Conservation (phyloP, 192 early-diverging fungal genomes). For the Linnemannia hyalina region DNA sequence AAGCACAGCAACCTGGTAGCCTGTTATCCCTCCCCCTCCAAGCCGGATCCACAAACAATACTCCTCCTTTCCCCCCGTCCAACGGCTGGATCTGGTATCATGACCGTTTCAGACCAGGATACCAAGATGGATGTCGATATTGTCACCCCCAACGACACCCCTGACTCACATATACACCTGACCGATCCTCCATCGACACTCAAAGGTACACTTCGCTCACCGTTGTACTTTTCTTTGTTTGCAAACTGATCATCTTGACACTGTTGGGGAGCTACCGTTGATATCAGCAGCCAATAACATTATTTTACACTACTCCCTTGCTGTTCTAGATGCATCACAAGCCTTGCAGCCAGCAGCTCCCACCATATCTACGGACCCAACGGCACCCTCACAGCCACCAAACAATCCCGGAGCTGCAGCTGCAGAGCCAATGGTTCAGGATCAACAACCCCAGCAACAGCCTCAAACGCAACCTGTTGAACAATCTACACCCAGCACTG, state of each 20-base stretch:
- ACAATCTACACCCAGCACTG: background rate
- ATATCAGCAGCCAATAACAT: conserved; percentile 5
- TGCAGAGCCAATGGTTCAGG: background rate
- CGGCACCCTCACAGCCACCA: background rate
- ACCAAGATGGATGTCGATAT: conserved; percentile 11
- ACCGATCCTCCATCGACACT: background rate
- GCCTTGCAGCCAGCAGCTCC: background rate
- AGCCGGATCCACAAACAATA: background rate
- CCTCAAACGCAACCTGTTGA: background rate
- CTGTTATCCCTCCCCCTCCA: background rate
- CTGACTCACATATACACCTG: background rate
- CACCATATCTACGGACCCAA: background rate
- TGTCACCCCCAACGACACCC: background rate
- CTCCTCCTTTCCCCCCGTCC: background rate
- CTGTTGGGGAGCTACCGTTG: background rate
- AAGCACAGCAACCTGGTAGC: background rate
- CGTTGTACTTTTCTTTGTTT: background rate
- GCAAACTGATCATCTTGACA: background rate
- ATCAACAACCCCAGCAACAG: background rate
- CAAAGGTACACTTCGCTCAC: background rate
- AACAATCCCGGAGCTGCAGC: background rate
- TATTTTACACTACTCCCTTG: background rate
- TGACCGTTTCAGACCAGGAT: conserved; percentile 29
- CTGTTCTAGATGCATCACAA: background rate
- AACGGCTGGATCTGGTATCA: conserved; percentile 7